Evolutionary conservation across 176 grass and related monocot species (phyloP).

Genomic region (Guadua angustifolia): DNA sequence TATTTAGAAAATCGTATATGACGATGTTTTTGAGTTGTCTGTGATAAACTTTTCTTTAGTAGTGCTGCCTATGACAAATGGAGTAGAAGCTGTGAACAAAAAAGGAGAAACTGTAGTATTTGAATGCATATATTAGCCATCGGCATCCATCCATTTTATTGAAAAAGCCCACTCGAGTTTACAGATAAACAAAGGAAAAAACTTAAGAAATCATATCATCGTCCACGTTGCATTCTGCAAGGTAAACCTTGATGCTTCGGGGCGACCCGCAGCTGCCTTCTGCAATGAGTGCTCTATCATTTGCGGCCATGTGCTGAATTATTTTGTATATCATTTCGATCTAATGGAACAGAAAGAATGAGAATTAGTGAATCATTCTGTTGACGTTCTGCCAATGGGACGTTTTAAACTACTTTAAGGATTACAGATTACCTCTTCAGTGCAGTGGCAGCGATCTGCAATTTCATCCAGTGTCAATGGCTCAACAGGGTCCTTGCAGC

Average conservation of each 20-base stretch:
- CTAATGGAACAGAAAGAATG: constrained; percentile 43
- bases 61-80: neutral
- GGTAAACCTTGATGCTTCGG: constrained; percentile 84
- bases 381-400: neutral
- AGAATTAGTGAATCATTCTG: neutral
- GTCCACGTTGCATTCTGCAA: constrained; percentile 82
- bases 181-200: neutral
- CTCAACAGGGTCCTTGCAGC: constrained; percentile 85
- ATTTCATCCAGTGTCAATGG: constrained; percentile 86
- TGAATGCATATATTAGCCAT: neutral
- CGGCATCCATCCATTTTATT: neutral
- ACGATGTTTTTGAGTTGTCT: no score
- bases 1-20: no score
- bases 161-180: neutral
- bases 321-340: constrained; percentile 99
- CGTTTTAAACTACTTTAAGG: neutral
- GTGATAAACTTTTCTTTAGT: no score
- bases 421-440: constrained; percentile 66
- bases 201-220: constrained; percentile 48
- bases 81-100: neutral
- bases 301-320: constrained; percentile 94
- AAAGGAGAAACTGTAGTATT: neutral
- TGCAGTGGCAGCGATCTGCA: constrained; percentile 80
- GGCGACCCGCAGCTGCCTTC: constrained; percentile 95
- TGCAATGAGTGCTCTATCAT: constrained; percentile 91